A percentile compares a stretch with the other conserved stretches of the same genome.
phyloP scores from a whole-genome alignment of 2,329 filamentous ascomycete species.

The Pseudogymnoascus sp. region DNA sequence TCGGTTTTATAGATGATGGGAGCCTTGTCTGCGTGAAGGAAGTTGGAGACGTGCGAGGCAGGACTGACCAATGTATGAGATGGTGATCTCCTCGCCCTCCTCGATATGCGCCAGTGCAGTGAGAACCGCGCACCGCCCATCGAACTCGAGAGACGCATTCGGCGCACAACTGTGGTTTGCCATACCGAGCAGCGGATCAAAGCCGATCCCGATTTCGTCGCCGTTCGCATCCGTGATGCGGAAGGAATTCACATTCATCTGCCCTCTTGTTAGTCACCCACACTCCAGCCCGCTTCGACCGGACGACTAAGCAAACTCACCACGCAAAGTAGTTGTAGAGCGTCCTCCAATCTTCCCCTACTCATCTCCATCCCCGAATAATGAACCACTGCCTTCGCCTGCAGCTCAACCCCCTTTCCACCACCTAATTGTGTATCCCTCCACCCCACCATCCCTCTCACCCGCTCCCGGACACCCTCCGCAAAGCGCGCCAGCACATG shows the following conservation, averaged over 20 bases:
- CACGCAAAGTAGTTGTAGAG: neutral
- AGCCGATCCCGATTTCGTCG: constrained; percentile 7
- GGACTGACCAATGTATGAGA: constrained; percentile 9
- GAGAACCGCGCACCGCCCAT: neutral
- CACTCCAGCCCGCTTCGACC: too few relatives aligned
- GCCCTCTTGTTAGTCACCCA: neutral
- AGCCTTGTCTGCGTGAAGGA: neutral
- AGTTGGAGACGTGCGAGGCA: neutral
- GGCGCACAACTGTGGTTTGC: constrained; percentile 10
- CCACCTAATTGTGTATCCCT: neutral
- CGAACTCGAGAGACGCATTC: constrained; percentile 8
- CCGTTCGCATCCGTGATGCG: neutral
- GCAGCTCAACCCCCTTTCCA: neutral
- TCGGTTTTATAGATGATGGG: neutral
- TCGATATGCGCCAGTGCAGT: constrained; percentile 1
- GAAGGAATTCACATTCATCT: constrained; percentile 11
- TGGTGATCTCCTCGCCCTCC: constrained; percentile 1
- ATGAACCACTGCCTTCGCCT: neutral
- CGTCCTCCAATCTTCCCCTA: neutral
- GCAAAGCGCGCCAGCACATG: neutral
- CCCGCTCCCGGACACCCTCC: neutral
- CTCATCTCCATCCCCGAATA: neutral
- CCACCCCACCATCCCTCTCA: constrained; percentile 2
- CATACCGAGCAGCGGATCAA: constrained; percentile 10
- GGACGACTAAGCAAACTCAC: neutral